Evolutionary conservation across 352 stramenopile species (phyloP).

Genomic region (Peronospora tabacina): DNA sequence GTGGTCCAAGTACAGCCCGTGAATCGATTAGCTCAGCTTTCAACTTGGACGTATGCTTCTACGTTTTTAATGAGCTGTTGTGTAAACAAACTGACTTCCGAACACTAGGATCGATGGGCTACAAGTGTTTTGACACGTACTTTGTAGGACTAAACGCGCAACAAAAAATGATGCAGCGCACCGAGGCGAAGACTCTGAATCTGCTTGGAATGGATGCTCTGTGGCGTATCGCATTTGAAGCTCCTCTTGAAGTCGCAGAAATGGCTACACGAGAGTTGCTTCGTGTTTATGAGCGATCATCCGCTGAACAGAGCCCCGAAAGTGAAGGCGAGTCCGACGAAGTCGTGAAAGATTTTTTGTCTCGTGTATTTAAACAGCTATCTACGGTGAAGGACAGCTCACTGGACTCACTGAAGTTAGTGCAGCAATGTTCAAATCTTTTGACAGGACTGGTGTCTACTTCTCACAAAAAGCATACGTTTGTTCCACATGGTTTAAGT

Average conservation of each 20-base stretch:
- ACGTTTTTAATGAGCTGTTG: constrained; percentile 80
- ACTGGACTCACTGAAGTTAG: constrained; percentile 46
- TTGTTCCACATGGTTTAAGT: constrained; percentile 56
- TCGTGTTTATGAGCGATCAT: constrained; percentile 68
- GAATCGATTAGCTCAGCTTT: constrained; percentile 67
- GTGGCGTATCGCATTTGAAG: constrained; percentile 78
- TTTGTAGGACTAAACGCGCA: constrained; percentile 73
- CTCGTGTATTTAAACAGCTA: constrained; percentile 71
- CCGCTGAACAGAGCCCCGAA: constrained; percentile 15
- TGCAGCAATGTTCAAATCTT: constrained; percentile 72
- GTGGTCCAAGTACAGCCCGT: constrained; percentile 14
- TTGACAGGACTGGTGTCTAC: constrained; percentile 61
- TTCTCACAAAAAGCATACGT: constrained; percentile 40
- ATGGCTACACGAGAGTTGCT: constrained; percentile 72
- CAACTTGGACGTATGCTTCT: constrained; percentile 60
- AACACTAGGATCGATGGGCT: constrained; percentile 63
- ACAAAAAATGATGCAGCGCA: constrained; percentile 30
- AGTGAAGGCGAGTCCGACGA: constrained; percentile 25
- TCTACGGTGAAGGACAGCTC: constrained; percentile 42
- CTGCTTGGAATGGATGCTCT: constrained; percentile 75
- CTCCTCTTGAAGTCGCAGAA: constrained; percentile 65
- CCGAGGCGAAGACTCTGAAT: constrained; percentile 25
- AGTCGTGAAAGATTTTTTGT: constrained; percentile 66
- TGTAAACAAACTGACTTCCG: constrained; percentile 73
- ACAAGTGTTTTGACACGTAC: constrained; percentile 85